phyloP scores from a whole-genome alignment of 257 asterid species.

The Leptodermis oblonga region DNA sequence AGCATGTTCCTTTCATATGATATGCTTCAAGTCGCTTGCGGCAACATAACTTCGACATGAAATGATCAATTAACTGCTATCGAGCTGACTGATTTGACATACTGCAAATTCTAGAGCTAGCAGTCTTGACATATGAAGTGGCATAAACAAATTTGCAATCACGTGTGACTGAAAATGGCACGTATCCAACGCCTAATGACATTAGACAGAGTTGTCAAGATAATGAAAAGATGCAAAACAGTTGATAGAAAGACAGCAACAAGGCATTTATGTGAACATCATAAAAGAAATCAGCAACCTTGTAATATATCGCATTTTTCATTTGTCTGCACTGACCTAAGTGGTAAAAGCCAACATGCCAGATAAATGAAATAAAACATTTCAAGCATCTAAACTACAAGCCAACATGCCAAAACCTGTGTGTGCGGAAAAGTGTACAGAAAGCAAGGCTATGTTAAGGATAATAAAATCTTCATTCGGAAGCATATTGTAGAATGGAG shows the following conservation, averaged over 20 bases:
- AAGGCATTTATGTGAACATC: background rate
- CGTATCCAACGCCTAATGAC: conserved; percentile 71
- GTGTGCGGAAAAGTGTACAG: too few relatives aligned
- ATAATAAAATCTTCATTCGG: background rate
- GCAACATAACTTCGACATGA: conserved; percentile 1
- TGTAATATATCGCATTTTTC: background rate
- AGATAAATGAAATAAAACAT: background rate
- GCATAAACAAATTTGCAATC: conserved; percentile 16
- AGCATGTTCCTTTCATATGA: background rate
- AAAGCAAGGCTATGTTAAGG: background rate
- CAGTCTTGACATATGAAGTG: conserved; percentile 2
- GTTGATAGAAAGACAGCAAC: too few relatives aligned
- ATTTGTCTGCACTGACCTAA: background rate
- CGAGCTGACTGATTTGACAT: background rate
- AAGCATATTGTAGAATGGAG: background rate
- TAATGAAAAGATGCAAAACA: background rate
- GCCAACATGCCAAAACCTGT: background rate
- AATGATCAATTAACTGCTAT: background rate
- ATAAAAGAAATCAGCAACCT: background rate
- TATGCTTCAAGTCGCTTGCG: background rate
- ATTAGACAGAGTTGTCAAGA: conserved; percentile 5
- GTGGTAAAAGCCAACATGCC: background rate
- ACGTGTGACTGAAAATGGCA: conserved; percentile 49
- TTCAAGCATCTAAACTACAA: background rate
- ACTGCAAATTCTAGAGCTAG: background rate